These are phyloP conservation scores for Kwoniella sp. DNA, from an alignment of 768 basidiomycete species.

Conservation along the genomic window DNA sequence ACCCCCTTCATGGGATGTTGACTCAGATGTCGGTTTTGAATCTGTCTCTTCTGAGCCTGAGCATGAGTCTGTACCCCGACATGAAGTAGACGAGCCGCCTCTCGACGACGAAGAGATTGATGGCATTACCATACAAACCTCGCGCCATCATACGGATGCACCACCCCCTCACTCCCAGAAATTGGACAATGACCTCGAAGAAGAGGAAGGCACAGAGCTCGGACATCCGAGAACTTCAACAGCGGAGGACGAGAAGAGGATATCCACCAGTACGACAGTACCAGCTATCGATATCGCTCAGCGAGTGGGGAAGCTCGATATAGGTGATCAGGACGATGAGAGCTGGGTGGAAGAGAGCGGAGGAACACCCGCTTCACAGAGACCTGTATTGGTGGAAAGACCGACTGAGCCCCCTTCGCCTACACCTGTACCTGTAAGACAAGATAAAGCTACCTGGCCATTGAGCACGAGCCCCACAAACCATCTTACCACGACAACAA, in stretches of 20 bases:
- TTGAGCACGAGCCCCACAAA: not conserved
- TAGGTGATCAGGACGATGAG: slow-evolving; percentile 1
- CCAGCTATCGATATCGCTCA: slow-evolving; percentile 17
- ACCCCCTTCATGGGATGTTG: slow-evolving; percentile 71
- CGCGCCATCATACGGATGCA: slow-evolving; percentile 1
- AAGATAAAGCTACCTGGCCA: not conserved
- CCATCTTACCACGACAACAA: not conserved
- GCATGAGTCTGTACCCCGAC: not conserved
- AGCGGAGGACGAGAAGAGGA: not conserved
- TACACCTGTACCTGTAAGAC: not conserved
- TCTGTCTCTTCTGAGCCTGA: slow-evolving; percentile 81
- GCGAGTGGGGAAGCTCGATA: not conserved
- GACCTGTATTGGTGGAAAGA: slow-evolving; percentile 12
- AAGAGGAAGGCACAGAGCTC: not conserved
- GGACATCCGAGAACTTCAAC: not conserved
- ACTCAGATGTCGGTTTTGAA: slow-evolving; percentile 73
- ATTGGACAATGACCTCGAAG: not conserved
- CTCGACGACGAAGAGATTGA: slow-evolving; percentile 20
- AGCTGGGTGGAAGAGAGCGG: slow-evolving; percentile 16
- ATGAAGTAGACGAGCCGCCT: slow-evolving; percentile 58
- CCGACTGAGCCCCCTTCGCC: slow-evolving; percentile 2
- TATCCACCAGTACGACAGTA: slow-evolving; percentile 21
- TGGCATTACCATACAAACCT: not conserved
- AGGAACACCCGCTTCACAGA: slow-evolving; percentile 11
- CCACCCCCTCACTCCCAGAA: not conserved